These are phyloP conservation scores for Tulasnella sp. DNA, from an alignment of 768 basidiomycete genomes.

Conservation along the genomic window DNA sequence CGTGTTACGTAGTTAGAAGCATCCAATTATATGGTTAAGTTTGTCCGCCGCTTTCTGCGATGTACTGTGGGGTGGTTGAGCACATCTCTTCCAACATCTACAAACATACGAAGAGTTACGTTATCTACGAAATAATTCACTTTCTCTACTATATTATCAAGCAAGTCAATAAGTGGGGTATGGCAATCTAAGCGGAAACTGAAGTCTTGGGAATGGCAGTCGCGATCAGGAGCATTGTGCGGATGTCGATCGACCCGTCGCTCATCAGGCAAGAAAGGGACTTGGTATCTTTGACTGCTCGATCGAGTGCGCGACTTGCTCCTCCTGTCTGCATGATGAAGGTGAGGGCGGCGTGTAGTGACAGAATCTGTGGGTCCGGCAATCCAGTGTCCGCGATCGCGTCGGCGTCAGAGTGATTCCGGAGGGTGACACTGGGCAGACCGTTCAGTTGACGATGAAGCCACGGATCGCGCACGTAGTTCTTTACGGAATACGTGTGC, in stretches of 20 bases:
- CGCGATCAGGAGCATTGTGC: not conserved
- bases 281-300: not conserved
- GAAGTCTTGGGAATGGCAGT: not conserved
- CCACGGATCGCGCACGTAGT: not conserved
- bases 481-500: not conserved
- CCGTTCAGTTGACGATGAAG: not conserved
- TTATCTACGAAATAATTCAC: not conserved
- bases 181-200: not conserved
- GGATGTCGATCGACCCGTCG: not conserved
- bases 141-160: too few relatives aligned
- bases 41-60: too few relatives aligned
- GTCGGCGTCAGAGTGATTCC: not conserved
- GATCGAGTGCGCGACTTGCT: not conserved
- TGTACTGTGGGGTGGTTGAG: too few relatives aligned
- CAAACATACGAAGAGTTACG: not conserved
- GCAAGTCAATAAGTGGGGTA: not conserved
- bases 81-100: not conserved
- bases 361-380: not conserved
- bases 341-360: not conserved
- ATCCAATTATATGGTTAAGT: too few relatives aligned
- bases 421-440: not conserved
- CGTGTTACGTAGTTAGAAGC: too few relatives aligned
- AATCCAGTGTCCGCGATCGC: not conserved
- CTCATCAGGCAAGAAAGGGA: not conserved
- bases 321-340: not conserved